Base-by-base conservation (phyloP, 2,329 filamentous ascomycete genomes). In the Fonsecaea pedrosoi region DNA sequence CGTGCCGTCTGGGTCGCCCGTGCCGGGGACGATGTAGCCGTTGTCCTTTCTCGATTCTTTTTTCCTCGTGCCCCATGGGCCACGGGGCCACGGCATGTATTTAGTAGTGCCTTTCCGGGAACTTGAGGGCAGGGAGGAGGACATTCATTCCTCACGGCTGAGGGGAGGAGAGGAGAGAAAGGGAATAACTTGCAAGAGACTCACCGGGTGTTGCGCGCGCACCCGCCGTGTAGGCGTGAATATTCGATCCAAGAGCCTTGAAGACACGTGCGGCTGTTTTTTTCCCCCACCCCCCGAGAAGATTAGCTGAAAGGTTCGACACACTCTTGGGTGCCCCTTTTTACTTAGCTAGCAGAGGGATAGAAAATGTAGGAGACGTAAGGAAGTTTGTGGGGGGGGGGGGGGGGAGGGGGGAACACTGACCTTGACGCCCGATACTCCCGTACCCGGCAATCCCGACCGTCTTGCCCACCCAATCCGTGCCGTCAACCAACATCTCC, bases 221-320 rank as follows among this genome's bases (percentile, higher is more conserved):
- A 32, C 86, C 86, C 0, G 90, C 87, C 0, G 91, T 94, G 79
- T 90, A 93, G 0, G 91, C 91, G 74, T 92, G 82, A 0, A 94
- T 86, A 34, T 87, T 82, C 84, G 92, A 89, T 18, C 91, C 91
- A 72, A 92, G 77, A 1, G 89, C 88, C 13, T 82, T 82, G 10
- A 85, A 85, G 2, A 92, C 83, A 32, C 82, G 81, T 38, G 82
- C 86, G 48, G 85, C 84, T 84, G 25, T 25, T 25, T 21, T 1
- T n/a, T 2, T 2, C 21, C 21, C 21, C 21, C 21, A 1, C 25
- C 25, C 25, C 2, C 25, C 25, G 25, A 25, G 37, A 13, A 38
- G 3, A 60, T 18, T 3, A 30, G 32, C 13, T 35, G 40, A 8
- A 8, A 56, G 48, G 37, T 2, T 25, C 25, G 2, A 25, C 2